These are phyloP conservation scores for Mucor irregularis DNA, from an alignment of 371 early-diverging fungal genomes.

Conservation along the genomic window DNA sequence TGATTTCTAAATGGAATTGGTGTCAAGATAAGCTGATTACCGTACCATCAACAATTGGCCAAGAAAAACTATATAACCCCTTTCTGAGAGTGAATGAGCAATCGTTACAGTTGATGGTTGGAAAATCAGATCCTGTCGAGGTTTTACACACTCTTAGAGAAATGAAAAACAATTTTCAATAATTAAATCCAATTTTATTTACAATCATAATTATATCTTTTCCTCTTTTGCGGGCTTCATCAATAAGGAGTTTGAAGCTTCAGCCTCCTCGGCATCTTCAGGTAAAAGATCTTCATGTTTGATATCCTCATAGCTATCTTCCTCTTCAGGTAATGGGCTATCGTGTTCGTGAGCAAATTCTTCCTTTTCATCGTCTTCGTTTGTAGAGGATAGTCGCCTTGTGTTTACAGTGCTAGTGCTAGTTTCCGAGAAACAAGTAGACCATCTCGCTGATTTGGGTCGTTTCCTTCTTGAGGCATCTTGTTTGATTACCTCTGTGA, in stretches of 20 bases:
- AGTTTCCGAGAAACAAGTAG: neutral
- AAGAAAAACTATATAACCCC: slow-evolving; percentile 84
- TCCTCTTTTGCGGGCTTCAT: neutral
- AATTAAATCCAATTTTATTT: neutral
- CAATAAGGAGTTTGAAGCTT: neutral
- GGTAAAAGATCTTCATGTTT: neutral
- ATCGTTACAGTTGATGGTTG: slow-evolving; percentile 62
- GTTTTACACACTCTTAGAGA: slow-evolving; percentile 78
- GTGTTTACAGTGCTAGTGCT: neutral
- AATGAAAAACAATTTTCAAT: slow-evolving; percentile 63
- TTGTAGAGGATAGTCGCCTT: neutral
- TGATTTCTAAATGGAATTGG: slow-evolving; percentile 62
- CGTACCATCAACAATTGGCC: slow-evolving; percentile 87
- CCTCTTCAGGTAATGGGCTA: neutral
- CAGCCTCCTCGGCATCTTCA: neutral
- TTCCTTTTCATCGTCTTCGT: neutral
- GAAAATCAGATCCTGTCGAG: slow-evolving; percentile 70
- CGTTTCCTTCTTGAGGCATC: neutral
- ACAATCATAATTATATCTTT: neutral
- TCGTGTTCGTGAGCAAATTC: neutral
- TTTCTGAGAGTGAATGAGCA: slow-evolving; percentile 84
- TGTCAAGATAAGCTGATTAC: slow-evolving; percentile 56
- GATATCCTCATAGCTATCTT: neutral
- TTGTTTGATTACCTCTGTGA: neutral
- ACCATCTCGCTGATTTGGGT: slow-evolving; percentile 14